Evolutionary conservation across 441 rosid genomes (phyloP), one percentile per base, ranked within the genome.

Genomic region (Cnidoscolus chayamansa): DNA sequence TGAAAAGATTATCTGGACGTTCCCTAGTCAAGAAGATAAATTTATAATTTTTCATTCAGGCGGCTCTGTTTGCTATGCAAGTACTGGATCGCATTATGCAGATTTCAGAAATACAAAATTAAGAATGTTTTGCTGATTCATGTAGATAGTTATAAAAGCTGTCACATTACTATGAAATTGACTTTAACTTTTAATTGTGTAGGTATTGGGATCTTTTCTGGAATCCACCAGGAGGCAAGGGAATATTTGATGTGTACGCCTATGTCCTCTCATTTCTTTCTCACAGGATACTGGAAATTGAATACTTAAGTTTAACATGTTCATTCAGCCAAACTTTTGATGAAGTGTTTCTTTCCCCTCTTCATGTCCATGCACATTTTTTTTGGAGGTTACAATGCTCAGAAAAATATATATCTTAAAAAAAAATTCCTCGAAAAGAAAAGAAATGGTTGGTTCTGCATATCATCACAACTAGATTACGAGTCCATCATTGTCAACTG

Each of bases 201-300:
- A 91, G 98, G 82, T 94, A 90, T 63, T 94, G 98, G 98, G 98
- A 94, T 80, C 93, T 94, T 9, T 88, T 86, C 3, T 94, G 98
- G 98, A 81, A 75, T 68, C 68, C 84, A 70, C 78, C 87, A 25
- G 88, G 96, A 59, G 75, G 89, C 35, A 51, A 78, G 16, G 95
- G 98, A 67, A 79, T 71, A 73, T 86, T 85, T 74, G 92, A 87
- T 72, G 87, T 84, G 91, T 90, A 83, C 73, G 89, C 74, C 84
- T 51, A 2, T 19, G 19, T 62, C 40, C 45, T 10, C 10, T 47
- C 11, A 7, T 48, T 31, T 63, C 12, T 67, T 25, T 25, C 25
- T 25, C 25, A 25, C 25, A 25, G 25, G 25, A 25, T 25, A 25
- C 25, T 25, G 25, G 25, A 25, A 25, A 25, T 25, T 25, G 25